phyloP scores from a whole-genome alignment of 1,139 yeast genomes.

The Scheffersomyces parashehatae region DNA sequence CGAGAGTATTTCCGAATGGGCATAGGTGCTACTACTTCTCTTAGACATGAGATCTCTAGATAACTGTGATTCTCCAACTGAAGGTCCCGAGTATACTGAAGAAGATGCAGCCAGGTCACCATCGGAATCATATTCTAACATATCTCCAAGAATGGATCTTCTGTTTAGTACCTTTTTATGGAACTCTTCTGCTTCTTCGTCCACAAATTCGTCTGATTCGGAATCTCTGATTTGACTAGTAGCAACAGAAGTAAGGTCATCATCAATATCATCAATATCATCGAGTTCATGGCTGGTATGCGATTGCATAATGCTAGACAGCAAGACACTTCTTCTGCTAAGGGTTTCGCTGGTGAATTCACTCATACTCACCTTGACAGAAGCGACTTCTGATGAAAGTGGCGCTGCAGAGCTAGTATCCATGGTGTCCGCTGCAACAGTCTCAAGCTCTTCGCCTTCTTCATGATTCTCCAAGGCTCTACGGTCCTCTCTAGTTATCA shows the following conservation, averaged over 20 bases:
- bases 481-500: slow-evolving; percentile 10
- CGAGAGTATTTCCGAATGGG: not conserved
- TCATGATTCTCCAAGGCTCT: not conserved
- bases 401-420: not conserved
- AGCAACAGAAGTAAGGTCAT: not conserved
- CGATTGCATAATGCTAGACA: not conserved
- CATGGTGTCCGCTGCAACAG: not conserved
- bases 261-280: not conserved
- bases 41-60: not conserved
- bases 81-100: not conserved
- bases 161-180: slow-evolving; percentile 29
- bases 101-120: slow-evolving; percentile 18
- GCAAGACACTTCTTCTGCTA: no score
- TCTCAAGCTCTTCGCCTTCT: not conserved
- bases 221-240: not conserved
- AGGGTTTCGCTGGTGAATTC: not conserved
- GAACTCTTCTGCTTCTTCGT: slow-evolving; percentile 25
- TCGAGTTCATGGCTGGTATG: not conserved
- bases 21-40: not conserved
- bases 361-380: not conserved
- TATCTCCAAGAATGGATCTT: slow-evolving; percentile 46
- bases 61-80: not conserved
- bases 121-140: slow-evolving; percentile 47
- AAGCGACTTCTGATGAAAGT: not conserved
- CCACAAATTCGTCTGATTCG: slow-evolving; percentile 10